phyloP scores from a whole-genome alignment of 352 stramenopile genomes.

The Phytophthora pini region DNA sequence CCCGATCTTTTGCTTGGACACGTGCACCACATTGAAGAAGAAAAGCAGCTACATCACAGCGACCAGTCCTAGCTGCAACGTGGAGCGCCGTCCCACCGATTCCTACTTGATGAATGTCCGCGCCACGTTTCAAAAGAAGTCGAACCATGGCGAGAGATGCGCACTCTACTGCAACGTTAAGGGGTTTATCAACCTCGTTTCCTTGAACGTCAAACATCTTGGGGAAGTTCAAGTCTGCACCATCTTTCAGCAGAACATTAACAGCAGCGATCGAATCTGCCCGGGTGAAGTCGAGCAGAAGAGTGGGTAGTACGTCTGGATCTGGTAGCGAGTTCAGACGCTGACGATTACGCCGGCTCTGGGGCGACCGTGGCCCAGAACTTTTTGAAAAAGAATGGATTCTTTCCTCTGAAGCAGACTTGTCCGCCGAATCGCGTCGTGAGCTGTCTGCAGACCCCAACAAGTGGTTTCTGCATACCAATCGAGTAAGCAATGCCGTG shows the following conservation, averaged over 20 bases:
- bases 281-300: slow-evolving; percentile 80
- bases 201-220: slow-evolving; percentile 50
- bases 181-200: slow-evolving; percentile 68
- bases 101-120: slow-evolving; percentile 68
- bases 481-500: slow-evolving; percentile 55
- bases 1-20: slow-evolving; percentile 53
- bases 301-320: slow-evolving; percentile 60
- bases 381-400: not conserved
- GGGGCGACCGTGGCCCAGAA: slow-evolving; percentile 7
- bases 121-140: slow-evolving; percentile 79
- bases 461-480: slow-evolving; percentile 58
- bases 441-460: slow-evolving; percentile 8
- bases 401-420: not conserved
- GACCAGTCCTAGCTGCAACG: slow-evolving; percentile 56
- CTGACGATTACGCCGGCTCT: slow-evolving; percentile 31
- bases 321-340: slow-evolving; percentile 64
- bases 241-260: slow-evolving; percentile 74
- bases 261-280: slow-evolving; percentile 78
- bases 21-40: slow-evolving; percentile 79
- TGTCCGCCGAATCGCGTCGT: slow-evolving; percentile 16
- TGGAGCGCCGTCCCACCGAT: slow-evolving; percentile 69
- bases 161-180: slow-evolving; percentile 67
- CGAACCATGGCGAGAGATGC: slow-evolving; percentile 78
- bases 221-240: slow-evolving; percentile 73
- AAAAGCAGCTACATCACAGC: slow-evolving; percentile 82